phyloP scores from a whole-genome alignment of 1,139 yeast species.

The Hemisphaericaspora xylanilytica region DNA sequence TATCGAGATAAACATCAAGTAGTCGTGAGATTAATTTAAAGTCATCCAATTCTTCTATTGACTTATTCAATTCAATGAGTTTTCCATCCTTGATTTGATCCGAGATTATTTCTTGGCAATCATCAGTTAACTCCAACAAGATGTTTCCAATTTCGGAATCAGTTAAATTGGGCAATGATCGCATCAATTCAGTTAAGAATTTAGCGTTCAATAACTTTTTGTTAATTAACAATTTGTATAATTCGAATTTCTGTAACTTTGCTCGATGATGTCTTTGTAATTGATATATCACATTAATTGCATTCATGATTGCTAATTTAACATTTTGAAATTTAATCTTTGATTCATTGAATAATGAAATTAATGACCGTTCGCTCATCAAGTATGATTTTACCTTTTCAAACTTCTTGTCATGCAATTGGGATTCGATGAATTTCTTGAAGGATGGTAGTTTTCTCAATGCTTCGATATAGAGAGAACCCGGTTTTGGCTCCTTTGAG shows the following conservation, averaged over 20 bases:
- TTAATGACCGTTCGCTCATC: conserved; percentile 18
- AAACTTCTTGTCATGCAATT: conserved; percentile 11
- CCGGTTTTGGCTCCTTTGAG: conserved; percentile 10
- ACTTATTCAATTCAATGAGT: conserved; percentile 9
- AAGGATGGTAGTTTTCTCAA: conserved; percentile 40
- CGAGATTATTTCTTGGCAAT: conserved; percentile 10
- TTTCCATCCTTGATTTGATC: conserved; percentile 8
- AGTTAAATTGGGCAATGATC: conserved; percentile 6
- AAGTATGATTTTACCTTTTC: conserved; percentile 18
- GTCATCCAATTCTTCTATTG: conserved; percentile 7
- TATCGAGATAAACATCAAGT: conserved; percentile 16
- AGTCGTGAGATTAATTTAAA: conserved; percentile 6
- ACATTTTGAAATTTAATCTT: conserved; percentile 21
- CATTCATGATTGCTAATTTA: conserved; percentile 23
- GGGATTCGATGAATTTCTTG: conserved; percentile 32
- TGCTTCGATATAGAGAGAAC: conserved; percentile 17
- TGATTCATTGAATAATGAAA: conserved; percentile 19
- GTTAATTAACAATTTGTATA: conserved; percentile 31
- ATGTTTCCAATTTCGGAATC: conserved; percentile 6
- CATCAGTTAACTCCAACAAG: conserved; percentile 8
- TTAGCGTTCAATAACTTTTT: conserved; percentile 19
- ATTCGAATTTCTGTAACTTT: conserved; percentile 26
- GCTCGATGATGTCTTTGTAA: conserved; percentile 15
- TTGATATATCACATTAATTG: conserved; percentile 23
- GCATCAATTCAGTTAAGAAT: conserved; percentile 14